Evolutionary conservation across 495 filamentous ascomycete species (phyloP).

Genomic region (Podospora didyma): DNA sequence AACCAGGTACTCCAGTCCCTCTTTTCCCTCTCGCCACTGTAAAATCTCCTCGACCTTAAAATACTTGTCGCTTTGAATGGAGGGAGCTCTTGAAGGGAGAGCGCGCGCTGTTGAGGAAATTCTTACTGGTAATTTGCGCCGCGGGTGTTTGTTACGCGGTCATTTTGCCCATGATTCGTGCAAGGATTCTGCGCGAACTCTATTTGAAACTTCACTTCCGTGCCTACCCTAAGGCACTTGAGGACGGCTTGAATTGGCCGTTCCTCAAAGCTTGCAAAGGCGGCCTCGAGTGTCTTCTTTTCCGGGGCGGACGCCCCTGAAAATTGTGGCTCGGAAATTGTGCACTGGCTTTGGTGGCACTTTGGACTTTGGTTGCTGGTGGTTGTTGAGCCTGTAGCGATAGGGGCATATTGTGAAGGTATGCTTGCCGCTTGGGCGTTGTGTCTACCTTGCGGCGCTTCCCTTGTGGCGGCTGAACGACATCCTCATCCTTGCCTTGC

Average conservation of each 20-base stretch:
- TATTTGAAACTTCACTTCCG: neutral
- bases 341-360: conserved; percentile 3
- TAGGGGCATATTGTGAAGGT: conserved; percentile 5
- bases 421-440: conserved; percentile 7
- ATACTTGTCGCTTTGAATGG: conserved; percentile 13
- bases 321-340: neutral
- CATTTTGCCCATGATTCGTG: conserved; percentile 8
- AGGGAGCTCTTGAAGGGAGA: conserved; percentile 13
- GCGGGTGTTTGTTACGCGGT: conserved; percentile 5
- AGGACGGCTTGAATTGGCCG: neutral
- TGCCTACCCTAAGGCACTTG: neutral
- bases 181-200: conserved; percentile 8
- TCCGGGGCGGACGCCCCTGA: neutral
- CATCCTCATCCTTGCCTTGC: conserved; percentile 5
- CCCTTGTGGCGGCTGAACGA: neutral
- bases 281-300: neutral
- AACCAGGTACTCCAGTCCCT: conserved; percentile 13
- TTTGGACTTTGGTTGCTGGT: neutral
- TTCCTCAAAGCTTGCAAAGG: neutral
- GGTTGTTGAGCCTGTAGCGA: conserved; percentile 2
- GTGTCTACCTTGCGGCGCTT: conserved; percentile 9
- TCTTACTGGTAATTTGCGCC: conserved; percentile 14
- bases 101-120: conserved; percentile 12
- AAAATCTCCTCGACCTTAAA: conserved; percentile 14
- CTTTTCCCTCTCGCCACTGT: neutral